A percentile compares a stretch with the other conserved stretches of the same genome.
phyloP scores from a whole-genome alignment of 768 basidiomycete species.

The Mycena venus region DNA sequence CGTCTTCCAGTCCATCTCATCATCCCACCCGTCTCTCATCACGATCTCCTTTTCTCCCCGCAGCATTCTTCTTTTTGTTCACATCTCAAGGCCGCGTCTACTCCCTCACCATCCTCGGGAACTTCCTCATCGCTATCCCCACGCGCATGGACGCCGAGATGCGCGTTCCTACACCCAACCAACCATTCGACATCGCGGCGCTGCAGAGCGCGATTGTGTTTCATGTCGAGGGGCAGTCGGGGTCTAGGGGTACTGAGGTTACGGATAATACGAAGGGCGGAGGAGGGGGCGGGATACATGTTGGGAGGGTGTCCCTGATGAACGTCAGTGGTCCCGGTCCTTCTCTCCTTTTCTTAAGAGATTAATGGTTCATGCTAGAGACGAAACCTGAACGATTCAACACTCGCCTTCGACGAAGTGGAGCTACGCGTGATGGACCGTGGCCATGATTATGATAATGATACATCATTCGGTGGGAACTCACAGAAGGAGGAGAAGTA shows the following conservation, averaged over 20 bases:
- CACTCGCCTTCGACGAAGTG: background rate
- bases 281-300: background rate
- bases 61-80: background rate
- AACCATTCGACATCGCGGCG: background rate
- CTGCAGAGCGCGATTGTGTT: background rate
- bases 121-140: background rate
- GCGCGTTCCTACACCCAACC: background rate
- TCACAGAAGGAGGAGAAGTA: background rate
- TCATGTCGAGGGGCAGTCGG: background rate
- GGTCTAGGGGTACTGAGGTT: background rate
- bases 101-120: background rate
- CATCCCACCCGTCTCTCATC: background rate
- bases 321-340: background rate
- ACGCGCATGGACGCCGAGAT: background rate
- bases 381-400: background rate
- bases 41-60: background rate
- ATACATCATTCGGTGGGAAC: background rate
- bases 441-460: background rate
- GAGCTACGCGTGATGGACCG: background rate
- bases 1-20: too few species aligned
- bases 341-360: background rate
- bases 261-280: background rate
- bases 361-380: background rate
- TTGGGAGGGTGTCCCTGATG: background rate
- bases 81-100: background rate